These are phyloP conservation scores for Toxoplasma gondii DNA, from an alignment of 169 alveolate species.

Conservation along the genomic window DNA sequence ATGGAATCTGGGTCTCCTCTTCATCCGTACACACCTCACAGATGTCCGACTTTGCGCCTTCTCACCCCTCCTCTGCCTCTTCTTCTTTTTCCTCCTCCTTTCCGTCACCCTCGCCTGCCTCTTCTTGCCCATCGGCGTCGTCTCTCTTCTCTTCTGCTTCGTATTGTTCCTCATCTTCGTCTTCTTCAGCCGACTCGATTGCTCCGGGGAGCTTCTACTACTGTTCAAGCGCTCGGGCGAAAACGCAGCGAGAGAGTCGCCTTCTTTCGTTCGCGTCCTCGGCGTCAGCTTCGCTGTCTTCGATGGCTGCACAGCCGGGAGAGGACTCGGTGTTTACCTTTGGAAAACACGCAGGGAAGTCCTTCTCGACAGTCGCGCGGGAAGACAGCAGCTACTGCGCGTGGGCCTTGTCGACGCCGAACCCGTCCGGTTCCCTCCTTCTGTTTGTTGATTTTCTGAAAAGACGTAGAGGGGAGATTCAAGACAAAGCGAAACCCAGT, in stretches of 20 bases:
- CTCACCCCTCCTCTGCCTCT: neutral
- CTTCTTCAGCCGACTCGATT: neutral
- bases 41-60: neutral
- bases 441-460: neutral
- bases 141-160: neutral
- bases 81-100: neutral
- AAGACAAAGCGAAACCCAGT: neutral
- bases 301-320: neutral
- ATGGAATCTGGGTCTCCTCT: neutral
- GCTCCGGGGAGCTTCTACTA: neutral
- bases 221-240: neutral
- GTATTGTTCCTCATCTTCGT: neutral
- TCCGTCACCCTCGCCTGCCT: neutral
- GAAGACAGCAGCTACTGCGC: slow-evolving; percentile 34
- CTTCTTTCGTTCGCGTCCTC: neutral
- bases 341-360: slow-evolving; percentile 29
- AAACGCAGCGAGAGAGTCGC: neutral
- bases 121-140: neutral
- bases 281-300: neutral
- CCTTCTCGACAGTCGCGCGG: neutral
- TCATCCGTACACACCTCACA: neutral
- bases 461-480: neutral
- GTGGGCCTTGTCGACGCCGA: neutral
- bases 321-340: slow-evolving; percentile 6
- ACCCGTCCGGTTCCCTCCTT: neutral